Evolutionary conservation across 495 filamentous ascomycete genomes (phyloP).

Genomic region (Trichodelitschia bisporula): DNA sequence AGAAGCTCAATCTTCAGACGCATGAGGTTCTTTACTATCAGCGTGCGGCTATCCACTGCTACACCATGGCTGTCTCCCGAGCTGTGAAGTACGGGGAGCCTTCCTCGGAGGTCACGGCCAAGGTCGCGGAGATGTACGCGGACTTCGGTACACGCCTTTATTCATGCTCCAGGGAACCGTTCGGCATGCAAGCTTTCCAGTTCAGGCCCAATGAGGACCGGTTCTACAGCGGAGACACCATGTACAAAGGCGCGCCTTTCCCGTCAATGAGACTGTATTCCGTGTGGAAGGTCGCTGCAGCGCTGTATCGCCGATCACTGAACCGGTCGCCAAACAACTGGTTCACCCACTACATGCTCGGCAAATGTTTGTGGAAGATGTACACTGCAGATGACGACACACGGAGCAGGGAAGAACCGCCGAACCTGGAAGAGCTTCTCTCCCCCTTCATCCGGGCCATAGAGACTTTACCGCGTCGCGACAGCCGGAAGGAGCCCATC

Average conservation of each 20-base stretch:
- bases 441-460: slow-evolving; percentile 51
- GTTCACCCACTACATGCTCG: slow-evolving; percentile 78
- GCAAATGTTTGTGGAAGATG: slow-evolving; percentile 96
- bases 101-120: slow-evolving; percentile 32
- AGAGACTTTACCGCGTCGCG: slow-evolving; percentile 50
- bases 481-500: slow-evolving; percentile 56
- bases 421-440: slow-evolving; percentile 32
- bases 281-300: slow-evolving; percentile 66
- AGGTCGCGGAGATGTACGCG: slow-evolving; percentile 60
- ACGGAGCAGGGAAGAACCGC: slow-evolving; percentile 2
- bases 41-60: slow-evolving; percentile 73
- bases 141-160: slow-evolving; percentile 84
- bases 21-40: slow-evolving; percentile 51
- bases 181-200: slow-evolving; percentile 45
- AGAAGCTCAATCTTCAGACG: slow-evolving; percentile 63
- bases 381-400: slow-evolving; percentile 28
- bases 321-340: slow-evolving; percentile 54
- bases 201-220: slow-evolving; percentile 33
- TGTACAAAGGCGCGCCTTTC: slow-evolving; percentile 45
- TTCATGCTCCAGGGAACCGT: slow-evolving; percentile 70
- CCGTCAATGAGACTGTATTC: slow-evolving; percentile 45
- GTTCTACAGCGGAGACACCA: slow-evolving; percentile 41
- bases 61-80: slow-evolving; percentile 65
- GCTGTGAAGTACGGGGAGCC: slow-evolving; percentile 37
- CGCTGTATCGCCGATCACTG: slow-evolving; percentile 54